Evolutionary conservation across 2,329 filamentous ascomycete genomes (phyloP).

Genomic region (Juglanconis oblonga): DNA sequence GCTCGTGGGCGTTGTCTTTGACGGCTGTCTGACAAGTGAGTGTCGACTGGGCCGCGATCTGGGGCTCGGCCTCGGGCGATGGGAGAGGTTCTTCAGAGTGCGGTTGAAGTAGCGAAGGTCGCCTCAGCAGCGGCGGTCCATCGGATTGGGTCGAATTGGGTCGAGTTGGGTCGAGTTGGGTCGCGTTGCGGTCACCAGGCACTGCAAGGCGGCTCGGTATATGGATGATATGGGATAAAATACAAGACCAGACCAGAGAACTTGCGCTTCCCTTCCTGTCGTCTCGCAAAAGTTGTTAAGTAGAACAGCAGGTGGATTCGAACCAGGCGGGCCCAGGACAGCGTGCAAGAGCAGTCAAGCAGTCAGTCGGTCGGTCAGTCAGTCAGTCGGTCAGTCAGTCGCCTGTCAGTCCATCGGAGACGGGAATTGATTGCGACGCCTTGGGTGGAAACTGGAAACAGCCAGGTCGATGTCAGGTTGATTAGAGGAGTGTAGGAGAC

Average conservation of each 20-base stretch:
- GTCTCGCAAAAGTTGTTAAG: no score
- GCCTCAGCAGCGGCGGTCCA: conserved; percentile 10
- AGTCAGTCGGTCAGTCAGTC: no score
- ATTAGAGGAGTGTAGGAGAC: not conserved
- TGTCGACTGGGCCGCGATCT: conserved; percentile 8
- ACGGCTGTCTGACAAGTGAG: not conserved
- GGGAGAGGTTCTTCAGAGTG: not conserved
- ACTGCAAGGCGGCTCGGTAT: no score
- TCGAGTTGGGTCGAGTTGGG: not conserved
- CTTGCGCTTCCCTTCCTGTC: no score
- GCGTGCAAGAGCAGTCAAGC: not conserved
- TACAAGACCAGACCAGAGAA: no score
- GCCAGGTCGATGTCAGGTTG: not conserved
- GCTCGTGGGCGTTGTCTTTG: conserved; percentile 3
- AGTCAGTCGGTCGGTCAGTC: no score
- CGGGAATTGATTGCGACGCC: conserved; percentile 2
- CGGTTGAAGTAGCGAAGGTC: no score
- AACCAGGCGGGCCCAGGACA: no score
- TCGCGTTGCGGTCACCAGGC: no score
- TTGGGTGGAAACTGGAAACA: not conserved
- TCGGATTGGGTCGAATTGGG: not conserved
- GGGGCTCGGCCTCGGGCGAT: not conserved
- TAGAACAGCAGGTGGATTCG: no score
- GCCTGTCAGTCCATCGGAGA: conserved; percentile 17
- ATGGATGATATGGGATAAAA: no score